Evolutionary conservation across 805 yeast species (phyloP), one percentile per base, ranked within the genome.

Genomic region (Jamesozyma gamospora): DNA sequence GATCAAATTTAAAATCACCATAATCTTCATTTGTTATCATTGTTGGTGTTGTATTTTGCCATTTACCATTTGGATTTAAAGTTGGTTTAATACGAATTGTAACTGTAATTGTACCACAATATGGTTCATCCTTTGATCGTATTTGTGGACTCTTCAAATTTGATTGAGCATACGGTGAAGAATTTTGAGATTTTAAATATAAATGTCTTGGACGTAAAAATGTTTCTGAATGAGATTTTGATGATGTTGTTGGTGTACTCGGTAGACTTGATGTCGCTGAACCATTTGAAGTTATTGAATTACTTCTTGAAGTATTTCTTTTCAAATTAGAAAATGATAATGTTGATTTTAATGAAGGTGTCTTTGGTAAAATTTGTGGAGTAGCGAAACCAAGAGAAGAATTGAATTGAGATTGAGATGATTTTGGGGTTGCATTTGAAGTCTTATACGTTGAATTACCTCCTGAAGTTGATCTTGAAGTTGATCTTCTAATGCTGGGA

Each of bases 61-160:
- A 37, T 18, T 8, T 3, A 9, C 12, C 10, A 7, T 14, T 28
- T n/a, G 95, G 95, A 47, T 80, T 78, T 17, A 13, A 10, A 7
- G 28, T 28, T 19, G 95, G 95, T 47, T 80, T 78, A 14, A 88
- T 86, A 44, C 96, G 66, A 11, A 86, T 72, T 0, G 87, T 73
- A 1, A 86, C 95, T 1, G 75, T 71, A 46, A 86, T 85, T 13
- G 79, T 69, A 1, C 94, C 94, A 4, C 75, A 69, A 51, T 80
- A 82, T 7, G 37, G 27, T n/a, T 34, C 41, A 0, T 63, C 52
- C 35, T 45, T 15, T 3, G 19, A 18, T 14, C 15, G 13, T 7
- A 21, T 11, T 8, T 13, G 14, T 12, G 27, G 15, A 4, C 13
- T 13, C 7, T 34, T 17, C 10, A 17, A 31, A 25, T 24, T 26